Conservation (phyloP, 2,329 filamentous ascomycete genomes). For the Ophiostoma sp. region DNA sequence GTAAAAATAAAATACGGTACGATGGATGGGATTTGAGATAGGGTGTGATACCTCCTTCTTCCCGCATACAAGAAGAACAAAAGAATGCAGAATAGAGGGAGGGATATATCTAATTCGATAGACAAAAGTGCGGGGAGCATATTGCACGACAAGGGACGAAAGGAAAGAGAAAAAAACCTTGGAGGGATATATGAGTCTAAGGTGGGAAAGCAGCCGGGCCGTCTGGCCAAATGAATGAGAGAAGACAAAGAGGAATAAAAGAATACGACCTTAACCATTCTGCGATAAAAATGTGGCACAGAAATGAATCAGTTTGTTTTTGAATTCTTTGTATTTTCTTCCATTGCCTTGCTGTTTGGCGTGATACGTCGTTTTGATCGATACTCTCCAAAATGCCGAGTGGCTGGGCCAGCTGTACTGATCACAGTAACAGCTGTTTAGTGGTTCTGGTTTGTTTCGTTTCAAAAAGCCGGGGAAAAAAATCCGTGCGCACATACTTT, state of each 20-base stretch:
- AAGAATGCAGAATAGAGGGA: neutral
- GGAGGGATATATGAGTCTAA: neutral
- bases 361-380: neutral
- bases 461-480: neutral
- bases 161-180: neutral
- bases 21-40: neutral
- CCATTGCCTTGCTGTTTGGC: neutral
- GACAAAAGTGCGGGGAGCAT: neutral
- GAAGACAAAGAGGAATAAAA: neutral
- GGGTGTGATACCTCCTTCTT: neutral
- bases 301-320: neutral
- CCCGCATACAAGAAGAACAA: slow-evolving; percentile 3
- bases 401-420: neutral
- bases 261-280: neutral
- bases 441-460: neutral
- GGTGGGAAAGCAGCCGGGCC: slow-evolving; percentile 5
- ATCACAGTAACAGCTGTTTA: neutral
- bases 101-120: neutral
- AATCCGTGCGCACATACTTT: neutral
- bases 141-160: neutral
- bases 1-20: neutral
- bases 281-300: neutral
- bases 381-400: neutral
- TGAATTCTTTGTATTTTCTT: neutral
- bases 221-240: slow-evolving; percentile 16